Percentiles rank a stretch among this genome's conserved stretches.
Conservation (phyloP, 352 stramenopile genomes). For the Pythium monospermum region DNA sequence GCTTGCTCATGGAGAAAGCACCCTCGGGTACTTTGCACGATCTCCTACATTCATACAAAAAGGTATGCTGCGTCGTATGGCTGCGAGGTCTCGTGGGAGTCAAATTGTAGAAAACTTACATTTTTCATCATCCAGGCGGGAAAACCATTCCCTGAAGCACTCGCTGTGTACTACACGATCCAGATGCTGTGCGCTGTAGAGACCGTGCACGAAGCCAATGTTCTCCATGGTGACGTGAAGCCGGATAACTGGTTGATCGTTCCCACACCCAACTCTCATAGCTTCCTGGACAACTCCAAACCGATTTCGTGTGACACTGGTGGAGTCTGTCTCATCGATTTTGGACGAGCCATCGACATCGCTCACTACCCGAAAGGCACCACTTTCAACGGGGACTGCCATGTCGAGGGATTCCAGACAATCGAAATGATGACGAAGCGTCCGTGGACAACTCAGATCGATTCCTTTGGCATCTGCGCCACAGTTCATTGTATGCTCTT, state of each 20-base stretch:
- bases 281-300: neutral
- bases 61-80: constrained; percentile 28
- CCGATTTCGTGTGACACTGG: constrained; percentile 21
- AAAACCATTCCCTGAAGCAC: constrained; percentile 55
- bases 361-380: constrained; percentile 45
- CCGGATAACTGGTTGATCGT: constrained; percentile 83
- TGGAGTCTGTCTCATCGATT: constrained; percentile 76
- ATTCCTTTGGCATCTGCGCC: constrained; percentile 75
- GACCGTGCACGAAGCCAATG: constrained; percentile 44
- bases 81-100: neutral
- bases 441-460: constrained; percentile 81
- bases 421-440: constrained; percentile 75
- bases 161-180: constrained; percentile 74
- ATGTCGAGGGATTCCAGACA: constrained; percentile 81
- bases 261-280: constrained; percentile 21
- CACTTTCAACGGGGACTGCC: constrained; percentile 67
- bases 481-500: constrained; percentile 83
- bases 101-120: neutral
- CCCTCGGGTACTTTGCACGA: constrained; percentile 67
- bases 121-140: constrained; percentile 43
- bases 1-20: constrained; percentile 74
- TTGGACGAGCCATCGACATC: constrained; percentile 77
- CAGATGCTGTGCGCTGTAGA: constrained; percentile 75
- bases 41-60: constrained; percentile 73
- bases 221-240: constrained; percentile 85